phyloP scores from a whole-genome alignment of 192 early-diverging fungal genomes.

The Backusella circina region DNA sequence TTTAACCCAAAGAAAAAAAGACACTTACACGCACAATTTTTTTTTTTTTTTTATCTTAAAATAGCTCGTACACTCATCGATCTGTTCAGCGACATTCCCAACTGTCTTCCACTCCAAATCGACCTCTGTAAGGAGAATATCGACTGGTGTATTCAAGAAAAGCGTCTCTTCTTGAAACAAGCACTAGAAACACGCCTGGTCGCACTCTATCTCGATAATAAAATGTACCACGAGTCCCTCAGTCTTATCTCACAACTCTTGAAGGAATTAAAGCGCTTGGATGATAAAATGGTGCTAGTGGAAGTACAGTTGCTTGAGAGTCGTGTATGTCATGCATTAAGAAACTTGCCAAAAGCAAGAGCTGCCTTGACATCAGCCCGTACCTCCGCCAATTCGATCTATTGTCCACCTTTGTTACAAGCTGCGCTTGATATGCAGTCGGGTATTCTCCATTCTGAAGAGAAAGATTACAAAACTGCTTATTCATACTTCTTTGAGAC shows the following conservation, averaged over 20 bases:
- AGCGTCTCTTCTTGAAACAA: constrained; percentile 94
- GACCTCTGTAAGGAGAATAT: constrained; percentile 92
- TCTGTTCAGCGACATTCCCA: constrained; percentile 82
- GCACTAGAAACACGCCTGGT: constrained; percentile 91
- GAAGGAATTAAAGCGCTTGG: constrained; percentile 96
- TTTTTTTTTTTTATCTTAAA: neutral
- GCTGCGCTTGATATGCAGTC: constrained; percentile 96
- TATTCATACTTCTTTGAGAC: constrained; percentile 99
- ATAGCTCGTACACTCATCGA: constrained; percentile 82
- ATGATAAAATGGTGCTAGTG: constrained; percentile 97
- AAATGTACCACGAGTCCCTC: constrained; percentile 92
- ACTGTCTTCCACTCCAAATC: constrained; percentile 87
- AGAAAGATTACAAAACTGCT: constrained; percentile 99
- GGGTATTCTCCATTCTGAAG: constrained; percentile 95
- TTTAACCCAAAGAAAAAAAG: neutral
- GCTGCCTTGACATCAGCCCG: constrained; percentile 95
- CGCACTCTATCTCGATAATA: constrained; percentile 87
- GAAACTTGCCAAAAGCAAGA: constrained; percentile 91
- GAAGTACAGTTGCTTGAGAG: constrained; percentile 97
- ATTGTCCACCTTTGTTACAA: constrained; percentile 96
- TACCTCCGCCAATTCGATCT: constrained; percentile 95
- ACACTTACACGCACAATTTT: neutral
- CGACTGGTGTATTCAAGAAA: constrained; percentile 88
- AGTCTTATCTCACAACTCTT: constrained; percentile 78
- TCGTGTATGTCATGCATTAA: constrained; percentile 86